Evolutionary conservation across 148 eudicot genomes (phyloP), one percentile per base, ranked within the genome.

Genomic region (Camellia sinensis): DNA sequence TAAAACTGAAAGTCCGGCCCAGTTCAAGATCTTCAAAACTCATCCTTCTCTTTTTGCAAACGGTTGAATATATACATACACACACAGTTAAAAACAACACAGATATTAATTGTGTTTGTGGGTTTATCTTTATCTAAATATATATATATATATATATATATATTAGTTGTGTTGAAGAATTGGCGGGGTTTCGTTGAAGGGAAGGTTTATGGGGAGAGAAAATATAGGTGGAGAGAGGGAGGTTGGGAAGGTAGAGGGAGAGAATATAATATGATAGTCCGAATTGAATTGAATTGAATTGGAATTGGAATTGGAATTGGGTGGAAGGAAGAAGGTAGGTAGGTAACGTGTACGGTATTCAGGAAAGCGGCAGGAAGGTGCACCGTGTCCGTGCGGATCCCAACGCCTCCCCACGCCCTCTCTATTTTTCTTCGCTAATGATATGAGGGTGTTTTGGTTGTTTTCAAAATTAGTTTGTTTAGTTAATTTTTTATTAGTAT

Each of bases 1-100:
- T 21, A 7, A n/a, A 56, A 68, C 73, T 68, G 56, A 76, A 65
- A 43, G 74, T 78, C 61, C 84, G 83, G 8, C 92, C 90, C 3
- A 81, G 81, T 80, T 86, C 90, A 29, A 88, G 82, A 85, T 88
- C 92, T 56, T 81, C 83, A 67, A 90, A 88, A 56, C 92, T 90
- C 92, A 90, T 75, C 7, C 69, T 64, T 70, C 37, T 76, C 67
- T 19, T 46, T 54, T 81, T 82, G 70, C 54, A 50, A 48, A 60
- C 21, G 4, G 21, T 15, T 60, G 21, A 3, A 18, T 60, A 7
- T 3, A 60, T 37, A 14, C 3, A 41, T 7, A 64, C 7, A 22
- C 10, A 14, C 29, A 29, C 29, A 29, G 37, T 11, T 0, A 7
- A 67, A 11, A 11, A 1, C 13, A 61, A n/a, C 57, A 70, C 8